Base-by-base conservation (phyloP, 1,284 basidiomycete species). In the Taiwanofungus camphoratus region DNA sequence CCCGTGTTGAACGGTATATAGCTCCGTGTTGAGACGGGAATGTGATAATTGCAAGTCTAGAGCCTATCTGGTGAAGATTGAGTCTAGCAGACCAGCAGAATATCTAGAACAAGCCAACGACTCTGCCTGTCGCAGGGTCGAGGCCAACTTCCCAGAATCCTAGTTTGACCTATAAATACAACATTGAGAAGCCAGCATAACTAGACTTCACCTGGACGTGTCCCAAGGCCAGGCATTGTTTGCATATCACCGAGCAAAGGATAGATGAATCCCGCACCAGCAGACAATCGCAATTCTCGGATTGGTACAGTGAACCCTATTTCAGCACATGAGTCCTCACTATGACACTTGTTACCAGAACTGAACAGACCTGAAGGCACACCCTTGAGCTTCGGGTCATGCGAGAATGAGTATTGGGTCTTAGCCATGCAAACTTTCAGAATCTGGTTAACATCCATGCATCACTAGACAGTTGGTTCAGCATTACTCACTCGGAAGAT, bases 191-290 rank as follows among this genome's bases (percentile, higher is more conserved):
- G 5, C 8, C 23, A 18, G 48, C 65, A 54, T 65, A 74, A n/a
- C n/a, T n/a, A n/a, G n/a, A n/a, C n/a, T n/a, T n/a, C n/a, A n/a
- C n/a, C 91, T 55, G 93, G 93, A 50, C 94, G 83, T 46, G 94
- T 97, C 22, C 86, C 91, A 32, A 98, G 76, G 52, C 95, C 95
- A 32, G 96, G 95, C 92, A 99, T 96, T 47, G 93, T 97, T 64
- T 92, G 88, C 90, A 95, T 94, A 64, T 92, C 89, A 39, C 91
- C 91, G 27, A 93, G 79, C 50, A 98, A 79, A 29, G 94, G 94
- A 67, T 96, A 97, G 52, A 99, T 70, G 79, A 99, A 96, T 24
- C 91, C 90, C 41, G 95, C 94, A 36, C 95, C 96, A 4, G 92
- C 95, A 11, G 90, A 89, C 19, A 96, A 71, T 45, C 90, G 77